Evolutionary conservation across 148 eudicot genomes (phyloP).

Genomic region (Diospyros kaki): DNA sequence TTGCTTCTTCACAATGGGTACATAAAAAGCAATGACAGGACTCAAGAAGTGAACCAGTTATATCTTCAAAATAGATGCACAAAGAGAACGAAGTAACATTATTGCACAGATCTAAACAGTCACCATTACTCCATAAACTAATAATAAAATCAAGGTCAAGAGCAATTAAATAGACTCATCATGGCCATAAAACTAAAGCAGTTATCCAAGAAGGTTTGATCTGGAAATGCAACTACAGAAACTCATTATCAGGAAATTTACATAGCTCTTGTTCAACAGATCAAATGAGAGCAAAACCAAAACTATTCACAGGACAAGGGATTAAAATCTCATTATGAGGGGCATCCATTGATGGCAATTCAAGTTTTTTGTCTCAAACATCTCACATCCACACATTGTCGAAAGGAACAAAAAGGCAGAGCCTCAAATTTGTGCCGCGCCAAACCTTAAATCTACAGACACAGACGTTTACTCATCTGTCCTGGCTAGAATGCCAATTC

Average conservation of each 20-base stretch:
- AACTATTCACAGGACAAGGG: neutral
- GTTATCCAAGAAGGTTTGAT: neutral
- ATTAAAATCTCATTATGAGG: neutral
- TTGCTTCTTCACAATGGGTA: no score
- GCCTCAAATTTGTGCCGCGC: no score
- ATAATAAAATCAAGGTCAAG: no score
- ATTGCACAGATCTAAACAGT: no score
- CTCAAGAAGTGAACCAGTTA: no score
- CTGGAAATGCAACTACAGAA: neutral
- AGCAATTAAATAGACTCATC: no score
- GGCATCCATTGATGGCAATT: conserved; percentile 6
- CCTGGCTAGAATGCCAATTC: neutral
- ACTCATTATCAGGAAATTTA: neutral
- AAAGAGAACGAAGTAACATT: no score
- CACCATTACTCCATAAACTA: no score
- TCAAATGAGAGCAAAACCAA: neutral
- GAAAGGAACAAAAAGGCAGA: neutral
- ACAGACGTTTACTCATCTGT: neutral
- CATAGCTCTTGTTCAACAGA: neutral
- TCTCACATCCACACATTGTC: neutral
- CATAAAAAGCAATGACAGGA: no score
- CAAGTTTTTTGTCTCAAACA: neutral
- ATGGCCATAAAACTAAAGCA: neutral
- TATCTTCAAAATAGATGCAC: no score
- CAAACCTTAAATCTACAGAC: neutral